These are phyloP conservation scores for Viola pubescens DNA, from an alignment of 441 rosid genomes.

Conservation along the genomic window DNA sequence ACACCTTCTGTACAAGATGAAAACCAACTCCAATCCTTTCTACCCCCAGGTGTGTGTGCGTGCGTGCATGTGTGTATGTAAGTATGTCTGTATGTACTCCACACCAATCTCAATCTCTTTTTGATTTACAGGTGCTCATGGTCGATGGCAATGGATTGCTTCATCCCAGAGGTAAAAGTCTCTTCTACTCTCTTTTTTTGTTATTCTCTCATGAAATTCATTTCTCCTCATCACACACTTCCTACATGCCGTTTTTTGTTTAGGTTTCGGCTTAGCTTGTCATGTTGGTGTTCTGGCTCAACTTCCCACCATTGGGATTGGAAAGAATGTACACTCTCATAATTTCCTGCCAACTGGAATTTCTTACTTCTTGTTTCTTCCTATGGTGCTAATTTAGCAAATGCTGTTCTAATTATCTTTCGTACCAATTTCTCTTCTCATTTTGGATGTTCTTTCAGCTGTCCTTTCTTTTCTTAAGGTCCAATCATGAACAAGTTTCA, in stretches of 20 bases:
- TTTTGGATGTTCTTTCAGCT: background rate
- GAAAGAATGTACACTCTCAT: conserved; percentile 54
- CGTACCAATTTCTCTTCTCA: background rate
- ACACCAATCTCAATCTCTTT: background rate
- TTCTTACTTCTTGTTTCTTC: background rate
- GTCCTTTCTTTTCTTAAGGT: background rate
- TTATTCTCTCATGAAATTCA: background rate
- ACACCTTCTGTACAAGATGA: conserved; percentile 60
- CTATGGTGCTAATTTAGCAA: background rate
- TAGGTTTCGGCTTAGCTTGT: conserved; percentile 91
- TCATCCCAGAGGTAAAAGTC: conserved; percentile 72
- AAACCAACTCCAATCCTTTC: conserved; percentile 34
- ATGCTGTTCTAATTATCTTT: background rate
- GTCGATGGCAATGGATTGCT: conserved; percentile 94
- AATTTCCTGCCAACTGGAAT: background rate
- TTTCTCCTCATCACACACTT: background rate
- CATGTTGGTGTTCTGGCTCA: conserved; percentile 80
- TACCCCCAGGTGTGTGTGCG: conserved; percentile 57
- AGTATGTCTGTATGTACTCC: background rate
- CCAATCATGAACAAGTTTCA: background rate
- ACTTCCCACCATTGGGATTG: conserved; percentile 76
- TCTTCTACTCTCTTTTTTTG: background rate
- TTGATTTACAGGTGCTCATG: conserved; percentile 45
- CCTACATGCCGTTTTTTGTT: conserved; percentile 1
- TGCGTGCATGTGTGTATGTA: background rate